Evolutionary conservation across 768 basidiomycete species (phyloP).

Genomic region (Calocybe cyanea): DNA sequence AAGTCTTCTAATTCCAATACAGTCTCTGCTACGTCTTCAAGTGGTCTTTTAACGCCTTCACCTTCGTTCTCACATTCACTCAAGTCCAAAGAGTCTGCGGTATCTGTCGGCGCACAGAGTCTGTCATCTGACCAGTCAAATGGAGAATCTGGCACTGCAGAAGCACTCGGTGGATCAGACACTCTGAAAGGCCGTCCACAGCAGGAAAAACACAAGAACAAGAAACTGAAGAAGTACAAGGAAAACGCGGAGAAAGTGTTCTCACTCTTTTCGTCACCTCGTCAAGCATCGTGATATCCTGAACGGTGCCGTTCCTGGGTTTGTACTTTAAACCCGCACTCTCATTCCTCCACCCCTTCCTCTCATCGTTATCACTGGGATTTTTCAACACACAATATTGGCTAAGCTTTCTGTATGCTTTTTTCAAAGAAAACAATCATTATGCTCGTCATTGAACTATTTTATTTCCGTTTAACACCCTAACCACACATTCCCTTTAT

Average conservation of each 20-base stretch:
- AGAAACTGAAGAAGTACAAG: conserved; percentile 83
- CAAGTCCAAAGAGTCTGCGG: conserved; percentile 76
- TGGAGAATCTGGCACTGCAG: conserved; percentile 40
- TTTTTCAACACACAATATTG: conserved; percentile 5
- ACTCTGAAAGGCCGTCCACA: conserved; percentile 21
- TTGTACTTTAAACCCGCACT: conserved; percentile 6
- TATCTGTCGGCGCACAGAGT: conserved; percentile 68
- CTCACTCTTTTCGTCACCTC: conserved; percentile 76
- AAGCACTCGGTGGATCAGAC: conserved; percentile 12
- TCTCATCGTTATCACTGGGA: conserved; percentile 7
- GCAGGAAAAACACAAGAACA: conserved; percentile 56
- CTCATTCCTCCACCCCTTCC: no score
- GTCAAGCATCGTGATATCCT: conserved; percentile 31
- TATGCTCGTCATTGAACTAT: conserved; percentile 23
- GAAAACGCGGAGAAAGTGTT: conserved; percentile 84
- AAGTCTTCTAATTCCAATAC: conserved; percentile 42
- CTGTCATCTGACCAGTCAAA: conserved; percentile 68
- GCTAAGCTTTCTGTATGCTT: conserved; percentile 15
- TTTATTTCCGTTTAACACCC: conserved; percentile 25
- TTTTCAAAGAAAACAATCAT: conserved; percentile 13
- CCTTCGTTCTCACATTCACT: conserved; percentile 68
- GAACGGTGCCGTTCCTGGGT: conserved; percentile 5
- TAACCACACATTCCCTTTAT: conserved; percentile 16
- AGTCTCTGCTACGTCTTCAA: conserved; percentile 37
- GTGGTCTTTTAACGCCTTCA: conserved; percentile 60